These are phyloP conservation scores for Scutellaria barbata DNA, from an alignment of 257 asterid species.

Conservation along the genomic window DNA sequence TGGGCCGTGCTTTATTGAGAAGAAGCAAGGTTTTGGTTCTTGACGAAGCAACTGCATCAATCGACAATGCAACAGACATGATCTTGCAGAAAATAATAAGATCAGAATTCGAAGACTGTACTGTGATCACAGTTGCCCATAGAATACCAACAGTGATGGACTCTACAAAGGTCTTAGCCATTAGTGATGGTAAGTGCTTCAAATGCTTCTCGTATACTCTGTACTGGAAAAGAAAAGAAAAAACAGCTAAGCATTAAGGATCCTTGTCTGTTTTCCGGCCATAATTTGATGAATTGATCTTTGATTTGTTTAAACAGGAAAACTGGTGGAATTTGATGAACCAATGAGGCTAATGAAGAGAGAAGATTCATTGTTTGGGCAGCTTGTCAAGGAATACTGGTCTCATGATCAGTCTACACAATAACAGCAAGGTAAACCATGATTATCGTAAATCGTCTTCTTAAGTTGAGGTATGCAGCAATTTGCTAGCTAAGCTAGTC, in stretches of 20 bases:
- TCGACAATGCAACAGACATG: constrained; percentile 87
- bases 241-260: too few relatives aligned
- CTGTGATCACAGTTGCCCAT: constrained; percentile 94
- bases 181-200: constrained; percentile 73
- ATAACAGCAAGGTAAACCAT: constrained; percentile 34
- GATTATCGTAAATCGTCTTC: neutral
- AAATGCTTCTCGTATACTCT: neutral
- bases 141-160: constrained; percentile 98
- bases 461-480: neutral
- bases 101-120: constrained; percentile 75
- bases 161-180: constrained; percentile 87
- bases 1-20: constrained; percentile 86
- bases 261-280: too few relatives aligned
- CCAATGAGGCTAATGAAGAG: constrained; percentile 75
- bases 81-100: constrained; percentile 87
- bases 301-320: constrained; percentile 48
- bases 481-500: neutral
- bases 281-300: neutral
- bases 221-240: too few relatives aligned
- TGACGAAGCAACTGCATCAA: constrained; percentile 97
- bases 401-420: constrained; percentile 64
- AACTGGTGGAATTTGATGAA: constrained; percentile 81
- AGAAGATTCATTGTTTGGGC: constrained; percentile 73
- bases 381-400: constrained; percentile 93
- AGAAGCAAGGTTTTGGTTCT: constrained; percentile 82